Conservation (phyloP, 768 basidiomycete species). For the Rhizopogon vulgaris region DNA sequence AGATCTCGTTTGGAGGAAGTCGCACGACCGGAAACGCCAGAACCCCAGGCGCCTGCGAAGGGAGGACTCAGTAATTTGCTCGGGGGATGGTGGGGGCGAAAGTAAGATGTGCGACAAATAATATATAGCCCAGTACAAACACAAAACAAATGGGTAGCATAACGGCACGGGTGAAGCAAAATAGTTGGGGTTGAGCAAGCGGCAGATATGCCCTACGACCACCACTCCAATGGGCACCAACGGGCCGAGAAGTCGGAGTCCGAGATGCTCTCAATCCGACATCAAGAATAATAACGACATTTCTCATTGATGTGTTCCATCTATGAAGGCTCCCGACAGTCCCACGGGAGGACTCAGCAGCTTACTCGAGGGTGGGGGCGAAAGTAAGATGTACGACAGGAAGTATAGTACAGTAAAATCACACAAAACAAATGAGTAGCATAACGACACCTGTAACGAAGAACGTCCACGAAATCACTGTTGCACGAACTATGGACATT, state of each 20-base stretch:
- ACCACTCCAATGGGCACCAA: too few species aligned
- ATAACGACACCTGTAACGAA: slow-evolving; percentile 3
- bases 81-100: slow-evolving; percentile 69
- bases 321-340: too few species aligned
- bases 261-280: too few species aligned
- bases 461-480: slow-evolving; percentile 13
- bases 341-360: too few species aligned
- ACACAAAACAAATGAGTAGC: neutral
- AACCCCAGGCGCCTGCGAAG: slow-evolving; percentile 35
- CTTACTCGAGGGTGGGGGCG: neutral
- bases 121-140: too few species aligned
- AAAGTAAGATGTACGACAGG: neutral
- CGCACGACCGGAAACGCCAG: slow-evolving; percentile 40
- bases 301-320: too few species aligned
- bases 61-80: slow-evolving; percentile 54
- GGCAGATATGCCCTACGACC: too few species aligned
- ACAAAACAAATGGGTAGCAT: too few species aligned
- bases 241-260: too few species aligned
- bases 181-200: too few species aligned
- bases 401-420: neutral
- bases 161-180: too few species aligned
- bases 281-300: too few species aligned
- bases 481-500: slow-evolving; percentile 17
- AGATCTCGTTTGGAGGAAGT: slow-evolving; percentile 56
- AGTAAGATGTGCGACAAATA: slow-evolving; percentile 7